Conservation (phyloP, 2,329 filamentous ascomycete genomes). For the Elsinoe arachidis region DNA sequence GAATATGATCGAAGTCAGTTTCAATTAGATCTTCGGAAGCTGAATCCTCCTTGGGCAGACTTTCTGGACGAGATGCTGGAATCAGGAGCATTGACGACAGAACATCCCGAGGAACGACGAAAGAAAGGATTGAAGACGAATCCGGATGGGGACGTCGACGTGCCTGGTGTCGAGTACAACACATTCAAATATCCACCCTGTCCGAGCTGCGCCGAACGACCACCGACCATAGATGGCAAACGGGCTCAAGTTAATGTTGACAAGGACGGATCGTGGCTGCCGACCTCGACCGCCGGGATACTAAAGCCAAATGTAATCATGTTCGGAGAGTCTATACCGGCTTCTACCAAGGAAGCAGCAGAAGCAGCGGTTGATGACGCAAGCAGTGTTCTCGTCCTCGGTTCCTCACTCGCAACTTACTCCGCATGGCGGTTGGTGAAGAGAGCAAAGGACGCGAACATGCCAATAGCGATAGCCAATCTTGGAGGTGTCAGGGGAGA, state of each 20-base stretch:
- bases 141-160: slow-evolving; percentile 87
- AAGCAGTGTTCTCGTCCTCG: slow-evolving; percentile 66
- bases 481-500: slow-evolving; percentile 76
- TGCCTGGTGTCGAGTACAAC: slow-evolving; percentile 77
- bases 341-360: slow-evolving; percentile 61
- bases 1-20: slow-evolving; percentile 65
- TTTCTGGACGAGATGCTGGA: slow-evolving; percentile 65
- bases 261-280: slow-evolving; percentile 67
- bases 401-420: slow-evolving; percentile 87
- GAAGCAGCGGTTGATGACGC: slow-evolving; percentile 73
- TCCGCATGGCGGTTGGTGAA: slow-evolving; percentile 88
- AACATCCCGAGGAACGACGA: slow-evolving; percentile 61
- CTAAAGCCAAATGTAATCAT: slow-evolving; percentile 90
- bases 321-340: slow-evolving; percentile 84
- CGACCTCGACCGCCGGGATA: slow-evolving; percentile 55
- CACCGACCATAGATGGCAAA: slow-evolving; percentile 50
- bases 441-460: slow-evolving; percentile 68
- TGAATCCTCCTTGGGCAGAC: slow-evolving; percentile 80
- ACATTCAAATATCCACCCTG: slow-evolving; percentile 89
- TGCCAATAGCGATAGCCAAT: slow-evolving; percentile 82
- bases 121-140: slow-evolving; percentile 71
- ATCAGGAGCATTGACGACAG: slow-evolving; percentile 66
- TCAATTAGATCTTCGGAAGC: slow-evolving; percentile 61
- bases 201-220: slow-evolving; percentile 62
- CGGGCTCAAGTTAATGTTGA: slow-evolving; percentile 59